Evolutionary conservation across 31 red algal genomes (phyloP).

Genomic region (Odonthalia washingtoniensis): DNA sequence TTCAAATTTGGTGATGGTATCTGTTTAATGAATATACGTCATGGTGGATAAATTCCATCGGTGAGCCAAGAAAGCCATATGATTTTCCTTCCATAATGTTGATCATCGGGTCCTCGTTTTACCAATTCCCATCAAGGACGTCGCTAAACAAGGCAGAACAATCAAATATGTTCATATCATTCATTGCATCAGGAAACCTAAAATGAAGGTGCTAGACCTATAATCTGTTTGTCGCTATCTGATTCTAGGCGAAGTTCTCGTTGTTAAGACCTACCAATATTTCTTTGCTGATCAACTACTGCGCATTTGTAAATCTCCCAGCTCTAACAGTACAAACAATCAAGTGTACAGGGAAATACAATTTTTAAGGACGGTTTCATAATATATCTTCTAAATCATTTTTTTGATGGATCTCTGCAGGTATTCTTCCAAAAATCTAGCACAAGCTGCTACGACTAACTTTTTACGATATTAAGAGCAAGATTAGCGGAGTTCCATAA

Average conservation of each 20-base stretch:
- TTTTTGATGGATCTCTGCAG: not conserved
- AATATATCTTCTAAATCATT: not conserved
- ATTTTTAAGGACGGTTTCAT: not conserved
- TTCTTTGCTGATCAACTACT: not conserved
- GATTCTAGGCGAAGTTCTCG: not conserved
- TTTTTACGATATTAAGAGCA: constrained; percentile 1
- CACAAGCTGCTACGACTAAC: not conserved
- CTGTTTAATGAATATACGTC: constrained; percentile 34
- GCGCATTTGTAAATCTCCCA: constrained; percentile 1
- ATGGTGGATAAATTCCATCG: no score
- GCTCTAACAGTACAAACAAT: constrained; percentile 1
- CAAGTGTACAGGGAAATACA: not conserved
- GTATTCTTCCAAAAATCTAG: not conserved
- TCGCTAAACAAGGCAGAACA: constrained; percentile 18
- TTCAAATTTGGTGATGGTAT: not conserved
- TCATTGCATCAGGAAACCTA: constrained; percentile 4
- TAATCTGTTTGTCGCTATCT: constrained; percentile 13
- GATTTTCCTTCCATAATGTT: not conserved
- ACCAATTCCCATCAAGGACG: not conserved
- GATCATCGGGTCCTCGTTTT: not conserved
- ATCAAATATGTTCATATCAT: constrained; percentile 31
- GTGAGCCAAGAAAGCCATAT: constrained; percentile 29
- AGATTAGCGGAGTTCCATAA: no score
- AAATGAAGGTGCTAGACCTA: not conserved
- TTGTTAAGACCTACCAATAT: not conserved